Base-by-base conservation (phyloP, 2,329 filamentous ascomycete species). In the Colletotrichum limetticola region DNA sequence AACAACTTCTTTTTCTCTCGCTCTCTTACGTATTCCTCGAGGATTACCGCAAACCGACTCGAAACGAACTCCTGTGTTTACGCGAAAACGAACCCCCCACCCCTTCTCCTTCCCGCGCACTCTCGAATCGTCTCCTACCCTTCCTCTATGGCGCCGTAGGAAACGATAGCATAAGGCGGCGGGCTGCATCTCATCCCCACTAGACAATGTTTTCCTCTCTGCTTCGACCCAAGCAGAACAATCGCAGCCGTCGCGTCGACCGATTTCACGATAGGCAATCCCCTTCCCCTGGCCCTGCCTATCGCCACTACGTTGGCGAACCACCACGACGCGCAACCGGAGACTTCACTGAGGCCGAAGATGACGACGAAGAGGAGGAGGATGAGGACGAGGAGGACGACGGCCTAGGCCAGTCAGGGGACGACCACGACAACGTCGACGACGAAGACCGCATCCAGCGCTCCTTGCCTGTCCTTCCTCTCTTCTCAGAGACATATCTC, bases 401-500 rank as follows among this genome's bases (percentile, higher is more conserved):
- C 7, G 64, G 62, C 24, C 11, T 61, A 49, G 74, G 28, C 37
- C 74, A 74, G 4, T 75, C 64, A 19, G 74, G 71, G 30, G 74
- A 75, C 11, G 85, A 84, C 22, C 82, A 84, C 14, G 78, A 77
- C n/a, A 76, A 75, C n/a, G 77, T 78, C n/a, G 80, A 78, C 19
- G 79, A 81, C 55, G 82, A 84, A 22, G 83, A 85, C 62, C 80
- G 78, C 12, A 68, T 78, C 61, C 74, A 72, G 35, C 68, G 75
- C 66, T 78, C 76, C 68, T 80, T 81, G 76, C 84, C 84, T 28
- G 79, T 90, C 57, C 86, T 97, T 74, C 95, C 95, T 60, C 91
- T 97, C 68, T 97, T 97, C 82, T 95, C 94, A 59, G 90, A 93
- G 26, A 89, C 90, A 68, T 92, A 95, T 82, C 88, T 97, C 76